Conservation (phyloP, 257 asterid genomes). For the Echium plantagineum region DNA sequence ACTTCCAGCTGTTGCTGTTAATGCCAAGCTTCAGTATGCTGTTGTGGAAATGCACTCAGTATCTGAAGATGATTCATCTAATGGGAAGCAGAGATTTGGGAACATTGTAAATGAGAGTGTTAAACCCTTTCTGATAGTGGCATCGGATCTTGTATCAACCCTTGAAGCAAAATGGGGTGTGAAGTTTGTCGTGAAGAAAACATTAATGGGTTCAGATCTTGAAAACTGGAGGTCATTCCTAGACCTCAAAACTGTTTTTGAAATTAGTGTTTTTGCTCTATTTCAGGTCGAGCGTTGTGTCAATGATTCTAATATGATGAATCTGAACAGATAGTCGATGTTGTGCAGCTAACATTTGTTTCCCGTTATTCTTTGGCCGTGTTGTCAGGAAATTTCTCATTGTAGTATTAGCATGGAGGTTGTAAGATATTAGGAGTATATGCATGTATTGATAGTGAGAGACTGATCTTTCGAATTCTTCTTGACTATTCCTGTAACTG, state of each 20-base stretch:
- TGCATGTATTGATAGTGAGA: background rate
- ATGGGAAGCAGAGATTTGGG: slow-evolving; percentile 58
- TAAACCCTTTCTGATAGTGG: slow-evolving; percentile 56
- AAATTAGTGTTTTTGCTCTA: too few relatives aligned
- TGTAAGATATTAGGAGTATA: background rate
- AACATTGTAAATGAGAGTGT: slow-evolving; percentile 42
- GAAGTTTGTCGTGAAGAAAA: slow-evolving; percentile 61
- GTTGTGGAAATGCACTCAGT: slow-evolving; percentile 64
- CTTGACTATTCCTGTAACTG: too few relatives aligned
- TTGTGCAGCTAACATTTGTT: background rate
- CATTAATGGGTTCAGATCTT: slow-evolving; percentile 67
- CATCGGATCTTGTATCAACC: slow-evolving; percentile 68
- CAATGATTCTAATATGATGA: too few relatives aligned
- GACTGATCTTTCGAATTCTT: background rate
- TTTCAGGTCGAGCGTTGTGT: too few relatives aligned
- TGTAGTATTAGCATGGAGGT: background rate
- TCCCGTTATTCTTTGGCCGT: background rate
- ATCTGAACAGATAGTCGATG: too few relatives aligned
- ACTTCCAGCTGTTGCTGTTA: slow-evolving; percentile 81
- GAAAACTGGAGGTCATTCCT: slow-evolving; percentile 66
- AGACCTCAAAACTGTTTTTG: too few relatives aligned
- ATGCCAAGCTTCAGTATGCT: slow-evolving; percentile 81
- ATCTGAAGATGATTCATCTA: slow-evolving; percentile 31
- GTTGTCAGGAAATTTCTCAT: background rate
- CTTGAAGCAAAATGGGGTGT: slow-evolving; percentile 85